These are phyloP conservation scores for Ceratobasidium sp. DNA, from an alignment of 1,284 basidiomycete genomes.

Conservation along the genomic window DNA sequence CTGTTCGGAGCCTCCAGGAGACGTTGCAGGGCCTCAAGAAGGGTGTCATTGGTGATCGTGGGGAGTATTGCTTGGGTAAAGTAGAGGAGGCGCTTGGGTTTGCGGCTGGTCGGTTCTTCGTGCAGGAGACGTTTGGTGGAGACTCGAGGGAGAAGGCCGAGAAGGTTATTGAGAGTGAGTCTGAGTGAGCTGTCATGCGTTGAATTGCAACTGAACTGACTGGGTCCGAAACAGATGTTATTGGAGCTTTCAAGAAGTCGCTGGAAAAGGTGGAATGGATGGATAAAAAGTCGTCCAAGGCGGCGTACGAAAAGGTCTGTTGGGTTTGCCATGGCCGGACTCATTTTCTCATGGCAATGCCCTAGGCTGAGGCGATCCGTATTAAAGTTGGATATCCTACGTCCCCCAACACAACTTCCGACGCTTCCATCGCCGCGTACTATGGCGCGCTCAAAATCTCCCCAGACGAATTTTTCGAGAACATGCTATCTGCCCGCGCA, in stretches of 20 bases:
- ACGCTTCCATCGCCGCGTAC: slow-evolving; percentile 72
- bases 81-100: slow-evolving; percentile 79
- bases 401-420: slow-evolving; percentile 64
- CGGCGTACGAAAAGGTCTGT: slow-evolving; percentile 85
- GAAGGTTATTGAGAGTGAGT: slow-evolving; percentile 81
- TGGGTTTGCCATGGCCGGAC: not conserved
- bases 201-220: slow-evolving; percentile 6
- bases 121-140: slow-evolving; percentile 87
- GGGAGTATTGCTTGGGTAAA: slow-evolving; percentile 77
- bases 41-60: slow-evolving; percentile 86
- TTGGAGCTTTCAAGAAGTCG: slow-evolving; percentile 86
- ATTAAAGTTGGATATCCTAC: slow-evolving; percentile 94
- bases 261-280: slow-evolving; percentile 89
- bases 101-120: slow-evolving; percentile 83
- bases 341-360: slow-evolving; percentile 5
- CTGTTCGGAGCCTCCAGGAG: slow-evolving; percentile 77
- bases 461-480: slow-evolving; percentile 84
- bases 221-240: slow-evolving; percentile 69
- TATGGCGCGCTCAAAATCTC: slow-evolving; percentile 80
- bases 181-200: not conserved
- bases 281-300: slow-evolving; percentile 85
- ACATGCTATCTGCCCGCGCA: slow-evolving; percentile 73
- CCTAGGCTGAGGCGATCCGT: slow-evolving; percentile 78
- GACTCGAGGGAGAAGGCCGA: slow-evolving; percentile 86
- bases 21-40: slow-evolving; percentile 86